Percentiles rank a stretch among this genome's conserved stretches.
Evolutionary conservation across 331 rosid species (phyloP).

Genomic region (Erythrophleum ivorense): DNA sequence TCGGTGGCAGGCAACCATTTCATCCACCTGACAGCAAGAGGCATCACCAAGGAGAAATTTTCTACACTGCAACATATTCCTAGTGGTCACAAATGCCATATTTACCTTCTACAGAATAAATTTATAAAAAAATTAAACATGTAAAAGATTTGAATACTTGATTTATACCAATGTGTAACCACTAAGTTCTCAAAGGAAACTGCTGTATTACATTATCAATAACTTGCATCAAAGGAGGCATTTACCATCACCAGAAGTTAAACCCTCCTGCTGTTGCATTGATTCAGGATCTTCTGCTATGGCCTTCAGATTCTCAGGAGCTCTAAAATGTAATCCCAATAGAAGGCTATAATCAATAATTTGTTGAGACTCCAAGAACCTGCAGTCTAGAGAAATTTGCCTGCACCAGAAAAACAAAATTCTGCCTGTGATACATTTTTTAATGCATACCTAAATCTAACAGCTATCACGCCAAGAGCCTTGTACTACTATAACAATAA

Average conservation of each 20-base stretch:
- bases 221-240: constrained; percentile 31
- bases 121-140: not conserved
- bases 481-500: constrained; percentile 3
- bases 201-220: not conserved
- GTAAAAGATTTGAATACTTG: constrained; percentile 11
- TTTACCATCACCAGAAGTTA: constrained; percentile 50
- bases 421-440: constrained; percentile 21
- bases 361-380: constrained; percentile 79
- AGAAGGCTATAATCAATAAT: constrained; percentile 89
- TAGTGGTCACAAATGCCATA: constrained; percentile 12
- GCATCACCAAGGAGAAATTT: not conserved
- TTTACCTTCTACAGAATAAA: not conserved
- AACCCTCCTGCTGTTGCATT: constrained; percentile 43
- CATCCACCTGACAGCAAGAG: not conserved
- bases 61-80: constrained; percentile 7
- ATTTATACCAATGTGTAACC: constrained; percentile 21
- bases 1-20: constrained; percentile 2
- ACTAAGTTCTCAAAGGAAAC: constrained; percentile 16
- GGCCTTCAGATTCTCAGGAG: constrained; percentile 76
- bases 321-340: constrained; percentile 86
- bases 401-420: constrained; percentile 50
- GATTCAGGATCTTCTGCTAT: constrained; percentile 53
- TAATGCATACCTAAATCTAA: constrained; percentile 23
- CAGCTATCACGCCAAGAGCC: constrained; percentile 3
- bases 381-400: constrained; percentile 74